Evolutionary conservation across 805 yeast species (phyloP), one percentile per base, ranked within the genome.

Genomic region (Starmerella asiatica): DNA sequence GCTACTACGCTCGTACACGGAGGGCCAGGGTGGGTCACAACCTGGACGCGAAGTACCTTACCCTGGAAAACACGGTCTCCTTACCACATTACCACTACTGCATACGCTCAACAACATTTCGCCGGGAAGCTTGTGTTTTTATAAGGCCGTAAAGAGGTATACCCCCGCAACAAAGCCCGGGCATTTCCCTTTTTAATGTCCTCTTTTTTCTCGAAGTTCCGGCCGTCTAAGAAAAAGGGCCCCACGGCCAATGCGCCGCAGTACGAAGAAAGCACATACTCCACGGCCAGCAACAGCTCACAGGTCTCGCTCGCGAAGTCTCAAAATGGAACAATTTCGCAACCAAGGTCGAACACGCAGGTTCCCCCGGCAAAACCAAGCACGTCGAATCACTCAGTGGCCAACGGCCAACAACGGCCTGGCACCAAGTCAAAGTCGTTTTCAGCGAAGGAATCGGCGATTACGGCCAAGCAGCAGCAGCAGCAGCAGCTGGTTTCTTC

Each of bases 161-260:
- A n/a, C n/a, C n/a, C n/a, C n/a, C n/a, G n/a, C n/a, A n/a, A n/a
- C n/a, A n/a, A n/a, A n/a, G n/a, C n/a, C n/a, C n/a, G n/a, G n/a
- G n/a, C n/a, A n/a, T n/a, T n/a, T n/a, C n/a, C n/a, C n/a, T n/a
- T n/a, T 23, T 23, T 5, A 6, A 45, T 46, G 50, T 46, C 50
- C 30, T 44, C 48, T 26, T 46, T 46, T 23, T 46, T 46, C 40
- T 38, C 40, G 14, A 46, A 44, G 26, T 42, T 46, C 35, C 32
- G 46, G 28, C 20, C 46, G 11, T 34, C 42, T 17, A 46, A 46
- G 32, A 45, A 45, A 26, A 46, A 46, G 36, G 36, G 44, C 23
- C 21, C 29, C 29, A 14, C 32, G 15, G n/a, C 26, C 32, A 16
- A 32, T 20, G 14, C 29, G 18, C 11, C 37, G 23, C n/a, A n/a